A percentile compares a stretch with the other conserved stretches of the same genome.
These are phyloP conservation scores for Populus tremula DNA, from an alignment of 345 rosid genomes.

Conservation along the genomic window DNA sequence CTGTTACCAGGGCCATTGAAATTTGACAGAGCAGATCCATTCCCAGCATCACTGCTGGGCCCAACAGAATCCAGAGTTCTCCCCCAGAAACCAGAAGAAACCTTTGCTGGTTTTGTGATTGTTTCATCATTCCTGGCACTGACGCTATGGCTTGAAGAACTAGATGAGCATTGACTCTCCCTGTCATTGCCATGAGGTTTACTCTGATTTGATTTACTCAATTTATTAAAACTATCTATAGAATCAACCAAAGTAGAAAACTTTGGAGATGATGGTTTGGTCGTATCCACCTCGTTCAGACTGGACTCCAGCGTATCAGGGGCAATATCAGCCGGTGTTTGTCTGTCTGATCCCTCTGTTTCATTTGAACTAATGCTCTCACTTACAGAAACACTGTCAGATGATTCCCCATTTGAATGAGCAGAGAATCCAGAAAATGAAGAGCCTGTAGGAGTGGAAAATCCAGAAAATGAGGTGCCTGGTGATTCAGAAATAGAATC, in stretches of 20 bases:
- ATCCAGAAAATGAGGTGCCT: slow-evolving; percentile 70
- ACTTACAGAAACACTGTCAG: slow-evolving; percentile 67
- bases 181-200: slow-evolving; percentile 24
- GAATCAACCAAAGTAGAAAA: slow-evolving; percentile 67
- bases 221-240: slow-evolving; percentile 38
- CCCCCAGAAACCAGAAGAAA: slow-evolving; percentile 57
- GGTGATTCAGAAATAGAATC: slow-evolving; percentile 50
- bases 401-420: slow-evolving; percentile 49
- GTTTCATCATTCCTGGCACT: slow-evolving; percentile 23
- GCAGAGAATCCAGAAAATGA: slow-evolving; percentile 74
- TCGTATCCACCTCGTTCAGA: slow-evolving; percentile 36
- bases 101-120: slow-evolving; percentile 25
- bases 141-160: slow-evolving; percentile 27
- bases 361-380: slow-evolving; percentile 69
- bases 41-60: slow-evolving; percentile 19
- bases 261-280: slow-evolving; percentile 58
- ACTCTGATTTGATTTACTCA: slow-evolving; percentile 27
- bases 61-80: slow-evolving; percentile 40
- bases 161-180: slow-evolving; percentile 28
- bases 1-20: slow-evolving; percentile 21
- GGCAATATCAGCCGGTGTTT: slow-evolving; percentile 33
- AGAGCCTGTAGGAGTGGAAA: slow-evolving; percentile 53
- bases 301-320: slow-evolving; percentile 34
- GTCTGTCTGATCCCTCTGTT: slow-evolving; percentile 44
- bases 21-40: slow-evolving; percentile 25